Evolutionary conservation across 306 rosid species (phyloP).

Genomic region (Trifolium repens): DNA sequence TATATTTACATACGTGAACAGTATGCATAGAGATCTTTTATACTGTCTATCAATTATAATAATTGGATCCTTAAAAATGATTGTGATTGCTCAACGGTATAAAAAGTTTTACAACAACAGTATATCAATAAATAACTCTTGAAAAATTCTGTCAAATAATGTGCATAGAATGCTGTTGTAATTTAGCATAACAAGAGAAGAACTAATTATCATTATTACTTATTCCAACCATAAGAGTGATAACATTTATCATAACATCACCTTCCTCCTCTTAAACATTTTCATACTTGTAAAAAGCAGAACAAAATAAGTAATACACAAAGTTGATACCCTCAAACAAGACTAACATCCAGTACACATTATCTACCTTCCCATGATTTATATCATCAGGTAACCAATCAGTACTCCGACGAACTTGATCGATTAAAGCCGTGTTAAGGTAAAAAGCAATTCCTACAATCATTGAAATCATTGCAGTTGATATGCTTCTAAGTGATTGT

Average conservation of each 20-base stretch:
- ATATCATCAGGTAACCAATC: conserved; percentile 66
- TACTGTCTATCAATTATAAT: too few relatives aligned
- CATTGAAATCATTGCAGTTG: conserved; percentile 63
- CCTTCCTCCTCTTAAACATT: conserved; percentile 19
- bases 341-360: conserved; percentile 62
- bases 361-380: conserved; percentile 56
- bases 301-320: conserved; percentile 53
- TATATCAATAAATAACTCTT: too few relatives aligned
- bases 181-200: too few relatives aligned
- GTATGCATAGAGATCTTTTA: too few relatives aligned
- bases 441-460: conserved; percentile 55
- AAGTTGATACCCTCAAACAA: conserved; percentile 58
- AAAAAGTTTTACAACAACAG: too few relatives aligned
- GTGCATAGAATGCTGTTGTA: too few relatives aligned
- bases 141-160: too few relatives aligned
- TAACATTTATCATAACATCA: neutral
- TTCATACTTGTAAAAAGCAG: conserved; percentile 51
- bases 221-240: neutral
- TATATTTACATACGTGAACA: too few relatives aligned
- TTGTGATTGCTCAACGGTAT: too few relatives aligned
- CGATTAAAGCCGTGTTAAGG: conserved; percentile 50
- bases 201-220: neutral
- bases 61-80: too few relatives aligned
- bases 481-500: conserved; percentile 50
- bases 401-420: conserved; percentile 50